Evolutionary conservation across 1,284 basidiomycete species (phyloP).

Genomic region (Farysia itapuensis): DNA sequence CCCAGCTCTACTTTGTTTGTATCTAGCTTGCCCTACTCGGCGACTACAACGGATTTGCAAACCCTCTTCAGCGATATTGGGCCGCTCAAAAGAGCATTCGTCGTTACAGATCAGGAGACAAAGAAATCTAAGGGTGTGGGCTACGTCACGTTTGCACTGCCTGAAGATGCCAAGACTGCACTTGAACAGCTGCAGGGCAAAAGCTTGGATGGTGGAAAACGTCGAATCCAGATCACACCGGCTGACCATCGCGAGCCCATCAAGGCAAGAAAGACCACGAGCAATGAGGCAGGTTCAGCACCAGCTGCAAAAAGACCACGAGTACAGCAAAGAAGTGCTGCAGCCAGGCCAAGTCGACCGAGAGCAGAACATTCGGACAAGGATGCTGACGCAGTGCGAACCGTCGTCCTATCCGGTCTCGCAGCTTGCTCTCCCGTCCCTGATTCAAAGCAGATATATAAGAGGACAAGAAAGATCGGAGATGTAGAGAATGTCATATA

Average conservation of each 20-base stretch:
- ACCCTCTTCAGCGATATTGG: conserved; percentile 94
- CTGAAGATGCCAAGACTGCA: conserved; percentile 73
- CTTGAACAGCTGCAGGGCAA: conserved; percentile 52
- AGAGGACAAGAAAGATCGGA: conserved; percentile 55
- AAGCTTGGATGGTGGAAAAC: conserved; percentile 47
- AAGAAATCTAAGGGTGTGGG: conserved; percentile 94
- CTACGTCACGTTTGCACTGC: conserved; percentile 88
- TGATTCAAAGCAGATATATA: conserved; percentile 54
- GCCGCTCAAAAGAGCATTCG: conserved; percentile 88
- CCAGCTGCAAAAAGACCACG: conserved; percentile 15
- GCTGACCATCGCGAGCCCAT: conserved; percentile 45
- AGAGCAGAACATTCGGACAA: conserved; percentile 13
- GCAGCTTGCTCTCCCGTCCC: conserved; percentile 40
- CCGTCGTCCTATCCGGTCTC: conserved; percentile 53
- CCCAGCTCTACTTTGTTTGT: conserved; percentile 59
- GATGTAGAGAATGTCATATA: conserved; percentile 56
- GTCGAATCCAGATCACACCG: conserved; percentile 50
- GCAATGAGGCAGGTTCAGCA: conserved; percentile 9
- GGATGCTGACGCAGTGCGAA: conserved; percentile 52
- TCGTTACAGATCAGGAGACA: conserved; percentile 77
- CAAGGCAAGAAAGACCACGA: conserved; percentile 20
- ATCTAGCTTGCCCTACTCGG: conserved; percentile 74
- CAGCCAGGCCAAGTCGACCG: background rate
- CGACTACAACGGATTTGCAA: conserved; percentile 84
- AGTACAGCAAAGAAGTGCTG: background rate